These are phyloP conservation scores for Globisporangium paroecandrum DNA, from an alignment of 352 stramenopile genomes.

Conservation along the genomic window DNA sequence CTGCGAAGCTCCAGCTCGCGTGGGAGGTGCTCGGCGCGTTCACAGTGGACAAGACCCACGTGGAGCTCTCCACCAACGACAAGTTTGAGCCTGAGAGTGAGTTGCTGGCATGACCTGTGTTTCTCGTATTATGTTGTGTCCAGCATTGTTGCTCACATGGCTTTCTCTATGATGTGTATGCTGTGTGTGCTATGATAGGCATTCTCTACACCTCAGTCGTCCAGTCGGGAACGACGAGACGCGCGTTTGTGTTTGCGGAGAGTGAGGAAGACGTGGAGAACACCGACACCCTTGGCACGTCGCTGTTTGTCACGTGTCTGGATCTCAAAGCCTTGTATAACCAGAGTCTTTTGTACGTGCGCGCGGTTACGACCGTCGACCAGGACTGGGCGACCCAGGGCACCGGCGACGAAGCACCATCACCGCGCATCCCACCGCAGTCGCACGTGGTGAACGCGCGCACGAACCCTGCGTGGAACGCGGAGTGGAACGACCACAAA, in stretches of 20 bases:
- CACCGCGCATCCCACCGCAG: slow-evolving; percentile 65
- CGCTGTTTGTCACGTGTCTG: slow-evolving; percentile 63
- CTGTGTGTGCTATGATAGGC: background rate
- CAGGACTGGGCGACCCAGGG: slow-evolving; percentile 73
- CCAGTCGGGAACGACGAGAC: slow-evolving; percentile 52
- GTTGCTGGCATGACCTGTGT: background rate
- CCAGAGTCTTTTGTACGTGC: slow-evolving; percentile 47
- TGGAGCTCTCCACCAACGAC: slow-evolving; percentile 54
- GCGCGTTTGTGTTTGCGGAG: slow-evolving; percentile 56
- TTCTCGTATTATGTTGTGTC: background rate
- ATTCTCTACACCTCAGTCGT: slow-evolving; percentile 46
- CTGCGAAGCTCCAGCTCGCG: slow-evolving; percentile 57
- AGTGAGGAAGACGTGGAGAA: slow-evolving; percentile 30
- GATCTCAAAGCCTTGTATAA: slow-evolving; percentile 30
- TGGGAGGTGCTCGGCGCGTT: slow-evolving; percentile 82
- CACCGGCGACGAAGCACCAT: slow-evolving; percentile 41
- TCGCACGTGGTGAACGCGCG: slow-evolving; percentile 82
- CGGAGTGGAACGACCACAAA: slow-evolving; percentile 63
- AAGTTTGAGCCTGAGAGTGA: slow-evolving; percentile 40
- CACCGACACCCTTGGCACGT: slow-evolving; percentile 56
- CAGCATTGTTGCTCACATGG: background rate
- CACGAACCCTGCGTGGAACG: slow-evolving; percentile 61
- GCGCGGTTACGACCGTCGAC: slow-evolving; percentile 66
- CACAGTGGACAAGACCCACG: slow-evolving; percentile 65
- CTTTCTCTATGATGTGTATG: no score